phyloP scores from a whole-genome alignment of 2,329 filamentous ascomycete species.

The Arthrobotrys conoides region DNA sequence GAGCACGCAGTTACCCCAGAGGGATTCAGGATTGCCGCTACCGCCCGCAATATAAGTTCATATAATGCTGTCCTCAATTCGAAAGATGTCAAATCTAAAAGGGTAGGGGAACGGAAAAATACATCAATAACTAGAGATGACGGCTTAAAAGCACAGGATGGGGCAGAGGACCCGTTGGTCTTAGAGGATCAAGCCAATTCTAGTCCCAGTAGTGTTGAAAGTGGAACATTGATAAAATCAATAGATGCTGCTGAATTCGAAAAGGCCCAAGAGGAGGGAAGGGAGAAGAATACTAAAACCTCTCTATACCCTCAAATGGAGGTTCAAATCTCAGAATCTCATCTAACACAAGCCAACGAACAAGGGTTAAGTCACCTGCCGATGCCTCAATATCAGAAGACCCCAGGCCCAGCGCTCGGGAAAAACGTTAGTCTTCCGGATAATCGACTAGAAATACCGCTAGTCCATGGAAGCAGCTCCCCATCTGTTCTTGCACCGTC shows the following conservation, averaged over 20 bases:
- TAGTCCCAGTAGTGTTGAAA: too few relatives aligned
- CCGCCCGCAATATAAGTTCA: slow-evolving; percentile 62
- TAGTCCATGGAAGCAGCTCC: not conserved
- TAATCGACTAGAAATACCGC: not conserved
- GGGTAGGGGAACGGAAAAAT: not conserved
- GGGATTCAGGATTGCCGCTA: slow-evolving; percentile 64
- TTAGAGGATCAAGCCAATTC: not conserved
- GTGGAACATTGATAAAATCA: too few relatives aligned
- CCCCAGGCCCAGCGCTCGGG: not conserved
- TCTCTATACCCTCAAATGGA: too few relatives aligned
- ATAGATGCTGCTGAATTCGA: too few relatives aligned
- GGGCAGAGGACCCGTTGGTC: not conserved
- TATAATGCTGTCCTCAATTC: slow-evolving; percentile 29
- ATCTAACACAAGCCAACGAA: not conserved
- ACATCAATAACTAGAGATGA: not conserved
- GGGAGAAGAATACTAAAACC: too few relatives aligned
- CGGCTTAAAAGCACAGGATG: not conserved
- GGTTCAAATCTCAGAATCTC: too few relatives aligned
- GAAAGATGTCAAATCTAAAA: slow-evolving; percentile 3
- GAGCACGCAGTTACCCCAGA: slow-evolving; percentile 65
- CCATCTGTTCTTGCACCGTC: not conserved
- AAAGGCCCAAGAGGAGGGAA: too few relatives aligned
- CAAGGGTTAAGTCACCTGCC: not conserved
- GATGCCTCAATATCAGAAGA: not conserved
- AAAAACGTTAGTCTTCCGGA: not conserved